Evolutionary conservation across 139 green algal species (phyloP).

Genomic region (Tetradesmus obliquus): DNA sequence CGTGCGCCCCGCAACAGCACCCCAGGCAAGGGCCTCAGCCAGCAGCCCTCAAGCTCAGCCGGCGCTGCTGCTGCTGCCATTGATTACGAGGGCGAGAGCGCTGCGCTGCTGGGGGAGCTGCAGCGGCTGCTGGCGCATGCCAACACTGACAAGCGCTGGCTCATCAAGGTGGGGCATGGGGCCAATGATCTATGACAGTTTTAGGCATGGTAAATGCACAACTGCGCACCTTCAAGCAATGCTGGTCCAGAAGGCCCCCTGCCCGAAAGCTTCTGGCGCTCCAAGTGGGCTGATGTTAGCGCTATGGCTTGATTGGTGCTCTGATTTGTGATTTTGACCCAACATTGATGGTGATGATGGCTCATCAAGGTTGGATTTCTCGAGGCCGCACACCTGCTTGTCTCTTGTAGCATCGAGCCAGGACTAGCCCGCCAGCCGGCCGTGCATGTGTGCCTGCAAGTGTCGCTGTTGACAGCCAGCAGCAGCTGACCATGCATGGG

Average conservation of each 20-base stretch:
- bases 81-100: constrained; percentile 24
- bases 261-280: not conserved
- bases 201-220: not conserved
- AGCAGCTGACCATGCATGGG: too few relatives aligned
- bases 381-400: too few relatives aligned
- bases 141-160: not conserved
- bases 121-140: not conserved
- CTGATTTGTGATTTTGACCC: not conserved
- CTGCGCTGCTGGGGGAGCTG: constrained; percentile 24
- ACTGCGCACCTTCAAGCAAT: not conserved
- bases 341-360: too few relatives aligned
- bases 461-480: not conserved
- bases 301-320: not conserved
- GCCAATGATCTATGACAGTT: not conserved
- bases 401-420: too few relatives aligned
- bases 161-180: constrained; percentile 13
- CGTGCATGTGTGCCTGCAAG: too few relatives aligned
- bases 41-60: not conserved
- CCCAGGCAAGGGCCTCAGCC: not conserved
- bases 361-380: too few relatives aligned
- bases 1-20: not conserved
- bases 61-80: not conserved
- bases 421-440: too few relatives aligned
- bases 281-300: not conserved
- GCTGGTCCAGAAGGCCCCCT: not conserved